Evolutionary conservation across 805 yeast species (phyloP), one percentile per base, ranked within the genome.

Genomic region (Hanseniaspora occidentalis): DNA sequence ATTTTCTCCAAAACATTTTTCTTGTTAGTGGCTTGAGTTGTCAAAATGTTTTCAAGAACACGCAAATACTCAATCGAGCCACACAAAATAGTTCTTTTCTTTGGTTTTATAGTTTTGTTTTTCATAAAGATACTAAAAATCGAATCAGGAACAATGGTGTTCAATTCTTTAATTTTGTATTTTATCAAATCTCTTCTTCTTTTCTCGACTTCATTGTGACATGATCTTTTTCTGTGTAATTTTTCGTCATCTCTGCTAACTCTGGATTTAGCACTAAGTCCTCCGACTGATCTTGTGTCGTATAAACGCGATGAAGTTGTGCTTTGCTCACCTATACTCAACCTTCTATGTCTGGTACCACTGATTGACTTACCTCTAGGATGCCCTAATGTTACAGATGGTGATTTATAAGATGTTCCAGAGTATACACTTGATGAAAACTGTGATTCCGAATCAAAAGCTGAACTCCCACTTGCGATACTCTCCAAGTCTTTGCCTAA

Each of bases 121-220:
- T 50, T 42, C 18, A 54, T 60, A 40, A 62, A 61, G 36, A 69
- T 62, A 41, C 71, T 67, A 19, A 82, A 58, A 45, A 83, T 56
- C 2, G 81, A 67, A 1, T 85, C 89, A 1, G 96, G 96, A 1
- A 88, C 82, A 37, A 88, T 66, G 19, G 71, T 61, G 1, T 94
- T 89, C 51, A 88, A 65, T 50, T 84, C 95, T 54, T 81, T 80
- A 46, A 88, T 86, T 51, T 84, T 77, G 52, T 83, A 94, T 56
- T 88, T 86, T 53, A 88, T 88, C 50, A 84, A 67, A 57, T 89
- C 97, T 46, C 97, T 70, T 54, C 97, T 71, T 50, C 95, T 70
- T 51, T 96, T 71, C 59, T 88, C 97, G 4, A 88, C 96, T 1
- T 95, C 95, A 55, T 88, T 88, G 58, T 88, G 97, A 46, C 85